Conservation (phyloP, 1,284 basidiomycete species). For the Boletellus dicymbophilus region DNA sequence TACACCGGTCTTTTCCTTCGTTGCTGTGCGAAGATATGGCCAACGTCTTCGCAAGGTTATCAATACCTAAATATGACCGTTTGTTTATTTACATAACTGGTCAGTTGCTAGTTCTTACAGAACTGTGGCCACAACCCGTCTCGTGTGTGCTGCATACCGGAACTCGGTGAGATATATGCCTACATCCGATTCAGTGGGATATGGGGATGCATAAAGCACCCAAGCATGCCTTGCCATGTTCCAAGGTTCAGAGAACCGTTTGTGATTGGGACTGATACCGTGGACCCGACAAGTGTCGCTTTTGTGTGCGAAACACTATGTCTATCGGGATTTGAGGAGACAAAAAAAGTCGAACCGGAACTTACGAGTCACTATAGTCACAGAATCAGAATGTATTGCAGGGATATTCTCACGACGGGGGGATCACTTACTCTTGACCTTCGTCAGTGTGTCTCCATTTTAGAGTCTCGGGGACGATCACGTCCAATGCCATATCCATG, state of each 20-base stretch:
- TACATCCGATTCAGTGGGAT: constrained; percentile 27
- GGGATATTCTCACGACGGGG: constrained; percentile 29
- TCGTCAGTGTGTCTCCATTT: constrained; percentile 90
- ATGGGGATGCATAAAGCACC: not conserved
- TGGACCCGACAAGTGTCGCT: constrained; percentile 79
- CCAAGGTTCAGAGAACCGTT: constrained; percentile 82
- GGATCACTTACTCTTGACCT: constrained; percentile 71
- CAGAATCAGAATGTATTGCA: constrained; percentile 11
- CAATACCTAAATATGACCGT: constrained; percentile 18
- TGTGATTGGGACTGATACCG: constrained; percentile 85
- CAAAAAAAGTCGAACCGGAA: constrained; percentile 1
- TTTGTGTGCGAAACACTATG: constrained; percentile 88
- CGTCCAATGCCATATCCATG: constrained; percentile 87
- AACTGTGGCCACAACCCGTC: constrained; percentile 82
- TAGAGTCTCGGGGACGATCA: constrained; percentile 85
- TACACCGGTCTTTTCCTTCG: too few relatives aligned
- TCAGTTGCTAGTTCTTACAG: too few relatives aligned
- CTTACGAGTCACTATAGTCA: constrained; percentile 68
- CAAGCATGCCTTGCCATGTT: constrained; percentile 81
- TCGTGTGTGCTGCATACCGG: constrained; percentile 62
- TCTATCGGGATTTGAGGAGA: constrained; percentile 3
- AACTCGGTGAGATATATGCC: constrained; percentile 87
- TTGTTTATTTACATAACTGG: too few relatives aligned
- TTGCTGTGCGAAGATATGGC: too few relatives aligned
- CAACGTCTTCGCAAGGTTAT: not conserved